Base-by-base conservation (phyloP, 1,139 yeast genomes). In the Blastobotrys persicus region DNA sequence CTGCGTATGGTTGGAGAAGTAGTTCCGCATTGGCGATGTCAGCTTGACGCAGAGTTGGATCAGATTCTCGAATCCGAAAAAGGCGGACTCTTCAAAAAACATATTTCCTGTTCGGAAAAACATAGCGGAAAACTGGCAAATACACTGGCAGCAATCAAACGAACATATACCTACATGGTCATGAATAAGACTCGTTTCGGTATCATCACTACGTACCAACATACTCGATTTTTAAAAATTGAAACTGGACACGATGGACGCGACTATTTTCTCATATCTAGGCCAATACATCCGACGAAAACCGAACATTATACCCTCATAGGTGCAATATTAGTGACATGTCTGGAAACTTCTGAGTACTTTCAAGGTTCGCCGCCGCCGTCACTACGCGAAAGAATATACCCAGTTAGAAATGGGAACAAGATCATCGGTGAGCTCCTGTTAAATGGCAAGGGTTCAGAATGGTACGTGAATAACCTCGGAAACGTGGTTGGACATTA, bases 121-220 rank as follows among this genome's bases (percentile, higher is more conserved):
- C 16, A 37, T 6, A 37, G n/a, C 7, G 4, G n/a, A 5, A 37
- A 37, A 37, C 17, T 18, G 11, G 5, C 14, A 9, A 11, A 12
- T n/a, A 12, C 14, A 7, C 28, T 37, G 4, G 41, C 41, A 5
- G 17, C 18, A 3, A 7, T 31, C n/a, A 44, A 49, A 17, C 45
- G 47, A 23, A 31, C 45, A 20, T 46, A 46, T 31, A 44, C 53
- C 11, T 47, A 49, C 39, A 49, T 49, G 53, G 38, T 42, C 6
- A 28, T 44, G 32, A 49, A 49, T 31, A 46, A 44, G 20, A 44
- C 48, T n/a, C 48, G 47, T 19, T 46, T 34, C 31, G 53, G 48
- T 1, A 38, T 46, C 14, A 34, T 46, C 4, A 49, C 53, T 1
- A 46, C 44, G 5, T 49, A 49, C 32, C 46, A 42, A 11, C 44